Percentiles rank a stretch among this genome's conserved stretches.
These are phyloP conservation scores for Starmerella powellii DNA, from an alignment of 805 yeast species.

Conservation along the genomic window DNA sequence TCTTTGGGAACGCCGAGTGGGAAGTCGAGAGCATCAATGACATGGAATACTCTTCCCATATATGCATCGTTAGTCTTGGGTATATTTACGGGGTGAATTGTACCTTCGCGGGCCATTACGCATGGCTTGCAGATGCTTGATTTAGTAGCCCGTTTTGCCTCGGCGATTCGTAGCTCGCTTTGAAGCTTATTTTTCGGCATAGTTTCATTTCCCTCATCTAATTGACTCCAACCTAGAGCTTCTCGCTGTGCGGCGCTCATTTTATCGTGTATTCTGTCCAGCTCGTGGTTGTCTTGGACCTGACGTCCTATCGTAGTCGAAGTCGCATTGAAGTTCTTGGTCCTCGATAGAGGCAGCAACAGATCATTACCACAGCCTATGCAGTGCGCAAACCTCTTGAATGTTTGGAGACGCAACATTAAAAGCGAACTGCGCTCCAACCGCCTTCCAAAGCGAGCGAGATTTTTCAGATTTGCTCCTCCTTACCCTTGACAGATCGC, in stretches of 20 bases:
- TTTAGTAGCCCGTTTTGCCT: slow-evolving; percentile 5
- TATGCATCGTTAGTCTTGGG: slow-evolving; percentile 24
- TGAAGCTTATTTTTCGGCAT: neutral
- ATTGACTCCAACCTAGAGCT: slow-evolving; percentile 11
- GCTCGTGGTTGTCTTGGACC: neutral
- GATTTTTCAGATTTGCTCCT: too few species aligned
- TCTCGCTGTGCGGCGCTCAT: slow-evolving; percentile 16
- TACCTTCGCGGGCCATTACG: slow-evolving; percentile 12
- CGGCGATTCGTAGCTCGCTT: neutral
- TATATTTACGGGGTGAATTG: neutral
- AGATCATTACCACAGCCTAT: slow-evolving; percentile 15
- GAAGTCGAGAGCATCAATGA: slow-evolving; percentile 57
- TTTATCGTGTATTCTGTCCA: slow-evolving; percentile 1
- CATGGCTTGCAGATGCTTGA: slow-evolving; percentile 23
- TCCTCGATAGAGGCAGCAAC: neutral
- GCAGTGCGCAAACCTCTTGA: slow-evolving; percentile 14
- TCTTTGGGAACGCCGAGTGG: slow-evolving; percentile 34
- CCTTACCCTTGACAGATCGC: too few species aligned
- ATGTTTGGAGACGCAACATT: neutral
- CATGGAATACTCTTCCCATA: slow-evolving; percentile 44
- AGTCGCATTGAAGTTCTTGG: neutral
- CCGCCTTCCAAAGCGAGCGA: neutral
- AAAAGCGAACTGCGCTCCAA: neutral
- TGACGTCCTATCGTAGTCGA: neutral
- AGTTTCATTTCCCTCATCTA: neutral